Conservation (phyloP, 2,329 filamentous ascomycete species). For the Fusarium floridanum region DNA sequence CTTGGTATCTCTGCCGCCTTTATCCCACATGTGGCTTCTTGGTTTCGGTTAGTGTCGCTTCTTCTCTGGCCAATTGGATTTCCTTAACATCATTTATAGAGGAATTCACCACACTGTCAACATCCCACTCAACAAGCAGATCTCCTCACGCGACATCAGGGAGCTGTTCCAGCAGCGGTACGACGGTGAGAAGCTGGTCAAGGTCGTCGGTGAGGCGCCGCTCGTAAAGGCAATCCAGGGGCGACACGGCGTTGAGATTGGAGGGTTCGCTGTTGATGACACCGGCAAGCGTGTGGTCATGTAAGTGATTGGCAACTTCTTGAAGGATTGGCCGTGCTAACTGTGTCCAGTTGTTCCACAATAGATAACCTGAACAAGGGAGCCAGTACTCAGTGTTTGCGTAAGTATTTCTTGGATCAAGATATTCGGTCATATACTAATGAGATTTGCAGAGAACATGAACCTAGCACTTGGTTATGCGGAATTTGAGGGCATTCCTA, state of each 20-base stretch:
- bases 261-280: not conserved
- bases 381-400: not conserved
- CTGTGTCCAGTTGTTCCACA: not conserved
- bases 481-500: conserved; percentile 88
- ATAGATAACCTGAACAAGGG: not conserved
- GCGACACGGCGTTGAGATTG: not conserved
- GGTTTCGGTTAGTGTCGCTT: not conserved
- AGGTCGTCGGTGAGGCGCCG: not conserved
- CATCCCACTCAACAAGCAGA: not conserved
- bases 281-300: not conserved
- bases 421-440: conserved; percentile 64
- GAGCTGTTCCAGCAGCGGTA: not conserved
- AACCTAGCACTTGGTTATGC: conserved; percentile 87
- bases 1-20: not conserved
- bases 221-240: not conserved
- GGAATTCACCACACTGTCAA: not conserved
- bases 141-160: not conserved
- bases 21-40: not conserved
- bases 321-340: not conserved
- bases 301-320: not conserved
- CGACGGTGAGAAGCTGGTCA: not conserved
- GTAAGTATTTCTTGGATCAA: not conserved
- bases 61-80: rapidly evolving
- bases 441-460: conserved; percentile 78
- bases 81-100: not conserved